These are phyloP conservation scores for Mycocentrospora acerina DNA, from an alignment of 2,329 filamentous ascomycete genomes.

Conservation along the genomic window DNA sequence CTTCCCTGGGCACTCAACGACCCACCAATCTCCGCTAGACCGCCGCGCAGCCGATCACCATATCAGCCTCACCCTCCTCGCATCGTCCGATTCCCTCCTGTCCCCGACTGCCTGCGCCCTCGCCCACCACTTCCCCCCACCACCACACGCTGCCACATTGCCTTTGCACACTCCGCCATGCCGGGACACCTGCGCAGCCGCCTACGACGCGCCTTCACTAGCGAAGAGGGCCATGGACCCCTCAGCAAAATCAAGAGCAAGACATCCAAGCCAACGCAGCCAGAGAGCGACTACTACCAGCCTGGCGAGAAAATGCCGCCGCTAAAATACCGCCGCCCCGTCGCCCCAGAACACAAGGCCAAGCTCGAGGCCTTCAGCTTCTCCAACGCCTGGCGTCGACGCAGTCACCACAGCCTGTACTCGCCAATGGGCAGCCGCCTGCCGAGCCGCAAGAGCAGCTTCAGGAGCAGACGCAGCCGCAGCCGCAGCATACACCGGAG, in stretches of 20 bases:
- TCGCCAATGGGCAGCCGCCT: constrained; percentile 52
- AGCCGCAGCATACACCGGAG: constrained; percentile 30
- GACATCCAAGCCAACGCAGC: constrained; percentile 34
- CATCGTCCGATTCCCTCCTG: constrained; percentile 12
- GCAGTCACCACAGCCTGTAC: constrained; percentile 49
- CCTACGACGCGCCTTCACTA: constrained; percentile 48
- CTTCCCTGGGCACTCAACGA: constrained; percentile 3
- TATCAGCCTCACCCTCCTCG: constrained; percentile 24
- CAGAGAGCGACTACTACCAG: constrained; percentile 51
- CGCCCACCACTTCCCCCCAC: constrained; percentile 4
- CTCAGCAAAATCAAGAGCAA: constrained; percentile 30
- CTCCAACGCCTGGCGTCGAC: constrained; percentile 49
- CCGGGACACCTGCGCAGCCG: constrained; percentile 47
- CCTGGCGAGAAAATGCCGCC: constrained; percentile 55
- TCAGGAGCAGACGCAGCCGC: constrained; percentile 32
- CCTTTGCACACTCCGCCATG: constrained; percentile 36
- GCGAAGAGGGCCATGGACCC: constrained; percentile 26
- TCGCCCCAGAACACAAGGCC: constrained; percentile 54
- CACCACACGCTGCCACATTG: neutral
- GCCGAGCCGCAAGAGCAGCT: constrained; percentile 44
- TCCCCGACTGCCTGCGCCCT: constrained; percentile 12
- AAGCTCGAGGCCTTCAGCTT: constrained; percentile 52
- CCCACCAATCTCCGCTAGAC: constrained; percentile 12
- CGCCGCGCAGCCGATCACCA: constrained; percentile 11
- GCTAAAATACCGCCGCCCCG: constrained; percentile 52